Evolutionary conservation across 306 rosid genomes (phyloP).

Genomic region (Canavalia gladiata): DNA sequence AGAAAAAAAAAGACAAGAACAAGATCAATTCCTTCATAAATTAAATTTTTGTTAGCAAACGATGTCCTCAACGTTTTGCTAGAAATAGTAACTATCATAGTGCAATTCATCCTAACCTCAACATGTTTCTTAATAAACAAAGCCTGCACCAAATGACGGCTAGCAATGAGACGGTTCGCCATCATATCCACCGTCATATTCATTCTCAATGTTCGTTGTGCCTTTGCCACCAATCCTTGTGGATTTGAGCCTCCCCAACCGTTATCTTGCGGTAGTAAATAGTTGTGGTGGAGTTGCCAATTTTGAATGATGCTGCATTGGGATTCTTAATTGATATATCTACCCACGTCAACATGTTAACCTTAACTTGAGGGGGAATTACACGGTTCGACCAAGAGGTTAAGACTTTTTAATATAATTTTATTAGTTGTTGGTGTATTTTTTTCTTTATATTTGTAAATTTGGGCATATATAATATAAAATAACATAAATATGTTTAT

Average conservation of each 20-base stretch:
- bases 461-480: too few relatives aligned
- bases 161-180: slow-evolving; percentile 43
- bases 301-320: slow-evolving; percentile 62
- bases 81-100: slow-evolving; percentile 51
- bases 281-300: slow-evolving; percentile 63
- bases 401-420: slow-evolving; percentile 51
- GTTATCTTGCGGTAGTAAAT: slow-evolving; percentile 50
- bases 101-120: slow-evolving; percentile 66
- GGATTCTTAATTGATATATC: slow-evolving; percentile 69
- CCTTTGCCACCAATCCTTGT: slow-evolving; percentile 52
- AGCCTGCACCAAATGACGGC: slow-evolving; percentile 35
- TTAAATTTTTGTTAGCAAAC: slow-evolving; percentile 64
- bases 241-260: slow-evolving; percentile 60
- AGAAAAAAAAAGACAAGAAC: neutral
- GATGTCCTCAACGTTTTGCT: slow-evolving; percentile 54
- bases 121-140: slow-evolving; percentile 63
- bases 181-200: slow-evolving; percentile 61
- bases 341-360: slow-evolving; percentile 59
- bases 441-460: too few relatives aligned
- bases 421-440: slow-evolving; percentile 49
- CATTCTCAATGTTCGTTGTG: slow-evolving; percentile 58
- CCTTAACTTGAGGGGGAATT: slow-evolving; percentile 51
- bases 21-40: slow-evolving; percentile 38
- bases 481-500: too few relatives aligned
- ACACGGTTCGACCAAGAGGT: slow-evolving; percentile 32